Evolutionary conservation across 1,284 basidiomycete species (phyloP).

Genomic region (Melampsora americana): DNA sequence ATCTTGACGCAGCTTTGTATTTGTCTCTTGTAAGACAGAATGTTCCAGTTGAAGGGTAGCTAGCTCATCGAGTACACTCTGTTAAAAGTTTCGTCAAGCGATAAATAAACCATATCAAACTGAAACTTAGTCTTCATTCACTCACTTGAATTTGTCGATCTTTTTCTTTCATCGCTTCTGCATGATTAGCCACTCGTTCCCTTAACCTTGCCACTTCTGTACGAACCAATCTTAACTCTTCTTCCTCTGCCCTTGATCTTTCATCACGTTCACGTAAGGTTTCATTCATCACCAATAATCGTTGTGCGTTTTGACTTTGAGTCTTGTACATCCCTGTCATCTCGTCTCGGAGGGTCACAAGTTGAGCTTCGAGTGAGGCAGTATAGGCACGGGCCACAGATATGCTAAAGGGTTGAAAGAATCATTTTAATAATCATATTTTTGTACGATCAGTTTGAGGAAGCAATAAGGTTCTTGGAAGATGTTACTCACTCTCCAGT

Average conservation of each 20-base stretch:
- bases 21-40: constrained; percentile 79
- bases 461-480: neutral
- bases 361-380: constrained; percentile 84
- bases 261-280: constrained; percentile 88
- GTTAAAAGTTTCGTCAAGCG: neutral
- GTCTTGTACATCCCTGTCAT: constrained; percentile 91
- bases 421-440: neutral
- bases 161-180: constrained; percentile 38
- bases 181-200: constrained; percentile 39
- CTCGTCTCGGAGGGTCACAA: constrained; percentile 82
- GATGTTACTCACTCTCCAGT: neutral
- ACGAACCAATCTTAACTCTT: constrained; percentile 67
- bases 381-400: constrained; percentile 81
- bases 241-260: constrained; percentile 68
- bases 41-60: constrained; percentile 84
- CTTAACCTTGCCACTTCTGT: constrained; percentile 68
- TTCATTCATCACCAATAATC: constrained; percentile 86
- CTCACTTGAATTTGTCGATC: constrained; percentile 39
- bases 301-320: constrained; percentile 90
- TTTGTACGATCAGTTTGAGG: neutral
- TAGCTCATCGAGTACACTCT: constrained; percentile 93
- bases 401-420: constrained; percentile 59
- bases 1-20: constrained; percentile 77
- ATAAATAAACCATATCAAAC: neutral
- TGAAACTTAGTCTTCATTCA: neutral